phyloP scores from a whole-genome alignment of 805 yeast species.

The Candida pseudofarinosa region DNA sequence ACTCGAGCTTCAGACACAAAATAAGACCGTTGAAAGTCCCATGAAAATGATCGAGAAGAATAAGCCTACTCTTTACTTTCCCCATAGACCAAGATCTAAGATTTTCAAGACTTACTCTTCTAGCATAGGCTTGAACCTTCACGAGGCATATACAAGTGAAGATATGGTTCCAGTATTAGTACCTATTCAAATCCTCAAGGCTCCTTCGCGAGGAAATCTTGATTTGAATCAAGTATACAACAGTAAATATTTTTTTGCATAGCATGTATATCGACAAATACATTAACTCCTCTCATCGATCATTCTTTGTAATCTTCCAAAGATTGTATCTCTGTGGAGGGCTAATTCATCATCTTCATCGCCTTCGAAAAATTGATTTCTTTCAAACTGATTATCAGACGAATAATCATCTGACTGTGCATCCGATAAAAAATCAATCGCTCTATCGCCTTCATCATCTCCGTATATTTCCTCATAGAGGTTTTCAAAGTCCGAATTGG shows the following conservation, averaged over 20 bases:
- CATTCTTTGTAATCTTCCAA: conserved; percentile 54
- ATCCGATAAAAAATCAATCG: conserved; percentile 5
- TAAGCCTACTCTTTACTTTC: conserved; percentile 21
- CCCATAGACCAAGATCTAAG: conserved; percentile 4
- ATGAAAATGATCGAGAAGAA: conserved; percentile 12
- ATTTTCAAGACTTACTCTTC: conserved; percentile 2
- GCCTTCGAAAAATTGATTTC: conserved; percentile 53
- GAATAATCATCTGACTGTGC: conserved; percentile 2
- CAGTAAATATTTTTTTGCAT: conserved; percentile 37
- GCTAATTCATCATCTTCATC: conserved; percentile 62
- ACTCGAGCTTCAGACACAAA: conserved; percentile 5
- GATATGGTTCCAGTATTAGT: conserved; percentile 24
- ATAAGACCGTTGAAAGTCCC: conserved; percentile 1
- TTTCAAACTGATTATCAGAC: conserved; percentile 17
- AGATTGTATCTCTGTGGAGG: conserved; percentile 58
- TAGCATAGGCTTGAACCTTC: conserved; percentile 1
- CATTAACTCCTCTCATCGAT: conserved; percentile 33
- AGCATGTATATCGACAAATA: conserved; percentile 4
- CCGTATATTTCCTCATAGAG: conserved; percentile 2
- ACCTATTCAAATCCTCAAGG: conserved; percentile 24
- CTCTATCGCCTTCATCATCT: not conserved
- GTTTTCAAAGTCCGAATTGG: conserved; percentile 3
- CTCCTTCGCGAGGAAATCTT: conserved; percentile 30
- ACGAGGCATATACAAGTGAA: not conserved
- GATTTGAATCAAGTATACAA: conserved; percentile 27